Evolutionary conservation across 495 filamentous ascomycete genomes (phyloP).

Genomic region (Penicillium cataractarum): DNA sequence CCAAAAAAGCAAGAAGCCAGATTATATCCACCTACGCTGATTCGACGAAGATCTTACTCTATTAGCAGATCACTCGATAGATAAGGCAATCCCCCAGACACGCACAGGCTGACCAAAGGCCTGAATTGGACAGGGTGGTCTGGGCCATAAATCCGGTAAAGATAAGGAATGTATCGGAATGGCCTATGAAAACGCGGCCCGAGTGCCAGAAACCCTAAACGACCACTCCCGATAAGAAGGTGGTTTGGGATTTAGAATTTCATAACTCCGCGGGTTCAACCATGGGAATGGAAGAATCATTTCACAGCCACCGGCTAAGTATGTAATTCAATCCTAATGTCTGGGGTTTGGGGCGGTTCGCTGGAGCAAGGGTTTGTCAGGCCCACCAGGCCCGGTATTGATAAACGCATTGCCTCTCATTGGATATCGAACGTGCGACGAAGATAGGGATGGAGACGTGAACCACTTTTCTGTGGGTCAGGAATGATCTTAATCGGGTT

Average conservation of each 20-base stretch:
- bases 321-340: background rate
- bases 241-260: background rate
- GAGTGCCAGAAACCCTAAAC: background rate
- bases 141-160: background rate
- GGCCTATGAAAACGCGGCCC: conserved; percentile 9
- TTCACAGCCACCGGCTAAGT: background rate
- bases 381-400: conserved; percentile 8
- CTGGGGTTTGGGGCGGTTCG: conserved; percentile 5
- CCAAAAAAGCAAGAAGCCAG: conserved; percentile 4
- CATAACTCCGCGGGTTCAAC: conserved; percentile 15
- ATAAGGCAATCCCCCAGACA: background rate
- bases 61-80: background rate
- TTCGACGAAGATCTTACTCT: conserved; percentile 13
- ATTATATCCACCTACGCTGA: conserved; percentile 21
- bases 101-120: background rate
- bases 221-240: conserved; percentile 5
- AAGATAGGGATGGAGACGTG: conserved; percentile 22
- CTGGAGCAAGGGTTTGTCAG: background rate
- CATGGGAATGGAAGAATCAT: background rate
- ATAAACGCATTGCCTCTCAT: conserved; percentile 30
- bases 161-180: conserved; percentile 20
- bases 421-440: conserved; percentile 11
- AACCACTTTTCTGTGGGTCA: conserved; percentile 13
- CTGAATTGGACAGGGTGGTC: background rate
- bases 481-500: background rate